Conservation (phyloP, 1,284 basidiomycete species). For the Pholiota adiposa region DNA sequence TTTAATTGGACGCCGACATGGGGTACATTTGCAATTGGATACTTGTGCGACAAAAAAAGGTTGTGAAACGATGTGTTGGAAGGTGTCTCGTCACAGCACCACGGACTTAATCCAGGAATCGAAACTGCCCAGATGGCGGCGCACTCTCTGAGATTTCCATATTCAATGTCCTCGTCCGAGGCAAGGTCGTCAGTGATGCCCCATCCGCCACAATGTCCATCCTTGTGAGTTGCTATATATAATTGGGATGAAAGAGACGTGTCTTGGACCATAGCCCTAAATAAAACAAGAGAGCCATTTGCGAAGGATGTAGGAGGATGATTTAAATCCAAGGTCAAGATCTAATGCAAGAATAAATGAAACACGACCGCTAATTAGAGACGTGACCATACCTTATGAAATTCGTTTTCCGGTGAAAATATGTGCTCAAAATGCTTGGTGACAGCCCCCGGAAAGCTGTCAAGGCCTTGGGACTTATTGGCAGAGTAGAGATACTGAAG, state of each 20-base stretch:
- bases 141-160: slow-evolving; percentile 61
- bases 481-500: slow-evolving; percentile 49
- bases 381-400: slow-evolving; percentile 1
- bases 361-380: slow-evolving; percentile 4
- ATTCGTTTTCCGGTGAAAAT: not conserved
- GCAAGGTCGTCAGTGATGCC: slow-evolving; percentile 50
- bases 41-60: slow-evolving; percentile 55
- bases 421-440: slow-evolving; percentile 4
- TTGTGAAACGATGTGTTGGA: not conserved
- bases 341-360: slow-evolving; percentile 39
- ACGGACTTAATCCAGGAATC: slow-evolving; percentile 64
- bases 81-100: slow-evolving; percentile 25
- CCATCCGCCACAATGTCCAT: slow-evolving; percentile 68
- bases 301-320: slow-evolving; percentile 51
- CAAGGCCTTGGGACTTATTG: slow-evolving; percentile 7
- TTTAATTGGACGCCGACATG: slow-evolving; percentile 75
- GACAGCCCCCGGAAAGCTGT: slow-evolving; percentile 3
- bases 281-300: slow-evolving; percentile 62
- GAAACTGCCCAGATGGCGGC: slow-evolving; percentile 70
- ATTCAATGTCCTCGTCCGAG: slow-evolving; percentile 37
- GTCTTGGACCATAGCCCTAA: slow-evolving; percentile 81
- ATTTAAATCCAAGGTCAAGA: slow-evolving; percentile 53
- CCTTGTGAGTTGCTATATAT: slow-evolving; percentile 55
- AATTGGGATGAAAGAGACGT: slow-evolving; percentile 73
- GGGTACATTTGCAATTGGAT: slow-evolving; percentile 51